A percentile compares a stretch with the other conserved stretches of the same genome.
Conservation (phyloP, 140 eudicot species). For the Flaveria floridana region DNA sequence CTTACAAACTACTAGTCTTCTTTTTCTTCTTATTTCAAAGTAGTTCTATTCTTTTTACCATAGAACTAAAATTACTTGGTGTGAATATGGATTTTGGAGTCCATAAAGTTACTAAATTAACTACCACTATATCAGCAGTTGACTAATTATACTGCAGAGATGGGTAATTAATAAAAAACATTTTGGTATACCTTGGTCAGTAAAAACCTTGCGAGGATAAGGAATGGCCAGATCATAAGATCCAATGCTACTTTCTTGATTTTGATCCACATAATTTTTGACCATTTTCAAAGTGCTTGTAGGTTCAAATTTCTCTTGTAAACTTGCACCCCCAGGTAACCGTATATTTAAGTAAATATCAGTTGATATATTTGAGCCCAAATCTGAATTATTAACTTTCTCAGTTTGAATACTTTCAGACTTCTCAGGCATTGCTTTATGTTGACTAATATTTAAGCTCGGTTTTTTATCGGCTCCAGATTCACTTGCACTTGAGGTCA, state of each 20-base stretch:
- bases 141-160: not conserved
- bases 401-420: constrained; percentile 32
- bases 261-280: constrained; percentile 56
- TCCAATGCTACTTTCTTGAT: constrained; percentile 48
- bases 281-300: constrained; percentile 60
- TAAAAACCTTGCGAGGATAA: constrained; percentile 85
- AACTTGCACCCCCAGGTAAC: constrained; percentile 61
- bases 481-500: constrained; percentile 2
- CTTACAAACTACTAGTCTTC: not conserved
- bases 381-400: constrained; percentile 36
- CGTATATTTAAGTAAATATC: constrained; percentile 67
- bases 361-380: constrained; percentile 37
- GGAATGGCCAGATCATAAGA: constrained; percentile 82
- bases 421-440: constrained; percentile 28
- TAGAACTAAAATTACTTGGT: not conserved
- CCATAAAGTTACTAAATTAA: constrained; percentile 13
- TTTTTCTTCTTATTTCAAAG: not conserved
- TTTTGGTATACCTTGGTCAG: constrained; percentile 50
- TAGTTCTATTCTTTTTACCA: not conserved
- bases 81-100: not conserved
- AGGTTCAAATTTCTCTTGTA: constrained; percentile 64
- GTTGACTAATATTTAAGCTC: not conserved
- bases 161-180: not conserved
- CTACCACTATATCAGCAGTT: not conserved
- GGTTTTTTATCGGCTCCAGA: not conserved